These are phyloP conservation scores for Trichophaea hybrida DNA, from an alignment of 2,329 filamentous ascomycete species.

Conservation along the genomic window DNA sequence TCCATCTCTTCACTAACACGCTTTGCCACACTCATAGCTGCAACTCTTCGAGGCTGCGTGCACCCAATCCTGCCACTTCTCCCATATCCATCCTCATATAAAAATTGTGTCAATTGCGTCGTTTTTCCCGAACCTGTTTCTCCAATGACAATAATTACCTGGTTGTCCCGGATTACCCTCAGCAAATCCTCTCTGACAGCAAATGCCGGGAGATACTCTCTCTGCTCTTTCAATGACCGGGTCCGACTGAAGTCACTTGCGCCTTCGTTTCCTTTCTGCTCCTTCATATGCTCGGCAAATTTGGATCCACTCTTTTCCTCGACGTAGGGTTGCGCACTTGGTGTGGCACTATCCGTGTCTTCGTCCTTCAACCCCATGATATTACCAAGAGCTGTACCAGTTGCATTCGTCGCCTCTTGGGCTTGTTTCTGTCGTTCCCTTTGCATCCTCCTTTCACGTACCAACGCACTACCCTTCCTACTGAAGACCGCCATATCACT, in stretches of 20 bases:
- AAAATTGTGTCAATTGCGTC: constrained; percentile 89
- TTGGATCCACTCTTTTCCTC: constrained; percentile 44
- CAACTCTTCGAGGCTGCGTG: constrained; percentile 89
- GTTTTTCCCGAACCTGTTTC: constrained; percentile 97
- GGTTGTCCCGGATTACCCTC: constrained; percentile 85
- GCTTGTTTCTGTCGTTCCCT: constrained; percentile 88
- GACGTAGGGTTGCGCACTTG: constrained; percentile 38
- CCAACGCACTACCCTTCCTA: constrained; percentile 83
- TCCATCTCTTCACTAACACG: constrained; percentile 98
- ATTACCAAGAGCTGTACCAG: constrained; percentile 83
- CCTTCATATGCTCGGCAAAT: constrained; percentile 83
- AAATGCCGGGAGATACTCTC: constrained; percentile 88
- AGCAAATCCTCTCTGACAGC: constrained; percentile 87
- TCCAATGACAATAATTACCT: constrained; percentile 90
- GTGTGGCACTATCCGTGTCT: constrained; percentile 61
- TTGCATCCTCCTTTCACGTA: constrained; percentile 80
- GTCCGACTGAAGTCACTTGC: constrained; percentile 86
- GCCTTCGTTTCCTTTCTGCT: constrained; percentile 47
- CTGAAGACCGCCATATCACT: constrained; percentile 99
- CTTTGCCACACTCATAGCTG: constrained; percentile 97
- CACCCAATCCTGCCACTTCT: constrained; percentile 83
- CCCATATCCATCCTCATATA: constrained; percentile 89
- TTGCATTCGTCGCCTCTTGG: constrained; percentile 83
- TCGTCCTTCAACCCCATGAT: constrained; percentile 92
- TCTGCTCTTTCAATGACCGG: constrained; percentile 78